Base-by-base conservation (phyloP, 2,329 filamentous ascomycete genomes). In the Ceratocystis colombiana region DNA sequence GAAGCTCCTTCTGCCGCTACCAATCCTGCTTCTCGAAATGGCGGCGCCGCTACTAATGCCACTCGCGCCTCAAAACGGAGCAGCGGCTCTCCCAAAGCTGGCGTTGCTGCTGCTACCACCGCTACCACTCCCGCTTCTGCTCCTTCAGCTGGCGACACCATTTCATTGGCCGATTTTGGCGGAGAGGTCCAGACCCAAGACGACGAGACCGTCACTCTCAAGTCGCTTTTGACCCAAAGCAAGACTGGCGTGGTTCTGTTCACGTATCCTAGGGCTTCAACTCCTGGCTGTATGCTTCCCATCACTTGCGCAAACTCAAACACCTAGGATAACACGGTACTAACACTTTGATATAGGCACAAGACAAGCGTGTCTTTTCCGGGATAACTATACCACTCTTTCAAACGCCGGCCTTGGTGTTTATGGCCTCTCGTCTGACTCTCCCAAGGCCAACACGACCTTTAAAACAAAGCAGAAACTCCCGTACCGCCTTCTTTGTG, bases 261-360 rank as follows among this genome's bases (percentile, higher is more conserved):
- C 76, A 96, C 92, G 41, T 97, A 97, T 74, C 94, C 94, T 68
- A 95, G 89, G 78, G 94, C 94, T 12, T 94, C 88, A 33, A 99
- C 94, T 25, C 90, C 90, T 46, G 93, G 93, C 69, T 97, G 93
- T 96, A 85, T 84, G 90, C 74, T 41, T 44, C 28, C 25, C 66
- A 44, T 50, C 37, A 20, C 25, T 15, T 25, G 48, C 48, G 20
- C 48, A 53, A 12, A 53, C 48, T 5, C 22, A 8, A 20, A 22
- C 15, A 50, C 30, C 25, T 15, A 30, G 12, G 7, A 61, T 1
- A n/a, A 30, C 17, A n/a, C 4, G 7, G 48, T 61, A 46, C 65
- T 69, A 15, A 70, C 46, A 41, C 30, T 37, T n/a, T 17, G 12
- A 37, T 69, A 59, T 69, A 96, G 92, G 93, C 81, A 97, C 91